Base-by-base conservation (phyloP, 495 filamentous ascomycete genomes). In the Aspergillus hancockii region DNA sequence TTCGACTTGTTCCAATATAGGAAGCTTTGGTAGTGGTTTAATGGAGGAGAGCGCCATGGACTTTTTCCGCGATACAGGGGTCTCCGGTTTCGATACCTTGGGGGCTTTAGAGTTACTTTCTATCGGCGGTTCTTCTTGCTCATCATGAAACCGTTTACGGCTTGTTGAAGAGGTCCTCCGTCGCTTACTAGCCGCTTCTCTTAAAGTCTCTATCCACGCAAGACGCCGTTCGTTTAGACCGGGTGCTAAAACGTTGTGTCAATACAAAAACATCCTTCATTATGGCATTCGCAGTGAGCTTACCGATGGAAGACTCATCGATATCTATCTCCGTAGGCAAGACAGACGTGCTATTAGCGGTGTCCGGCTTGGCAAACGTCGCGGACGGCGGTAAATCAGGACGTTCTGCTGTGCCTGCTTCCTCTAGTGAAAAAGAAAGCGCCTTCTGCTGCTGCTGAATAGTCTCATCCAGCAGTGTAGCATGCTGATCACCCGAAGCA, bases 11-110 rank as follows among this genome's bases (percentile, higher is more conserved):
- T 78, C 70, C 34, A 79, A 57, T 13, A 74, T 73, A 0, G 77
- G 77, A 22, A 79, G 71, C 23, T 65, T 75, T 16, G 77, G 77
- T 7, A 78, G 52, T 1, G 67, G 66, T 36, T 73, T 72, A 45
- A 68, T 60, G 13, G 67, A 75, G 8, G 71, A 63, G n/a, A 70
- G 51, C 7, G 71, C 71, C 47, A 78, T 60, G 2, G 76, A 77
- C 49, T 62, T 69, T 31, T 67, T 76, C 23, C 46, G 57, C 21
- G 61, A 49, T 10, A 45, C 47, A 18, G 53, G 40, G 43, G 28
- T 45, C 41, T 56, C 56, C 12, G 65, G 31, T 10, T 63, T 60
- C 6, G 64, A 63, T 16, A 65, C 56, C 56, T 75, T 75, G 8
- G 63, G 21, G 4, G 49, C 40, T 25, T 75, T 77, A 12, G 60